Conservation (phyloP, 768 basidiomycete species). For the Suillus variegatus region DNA sequence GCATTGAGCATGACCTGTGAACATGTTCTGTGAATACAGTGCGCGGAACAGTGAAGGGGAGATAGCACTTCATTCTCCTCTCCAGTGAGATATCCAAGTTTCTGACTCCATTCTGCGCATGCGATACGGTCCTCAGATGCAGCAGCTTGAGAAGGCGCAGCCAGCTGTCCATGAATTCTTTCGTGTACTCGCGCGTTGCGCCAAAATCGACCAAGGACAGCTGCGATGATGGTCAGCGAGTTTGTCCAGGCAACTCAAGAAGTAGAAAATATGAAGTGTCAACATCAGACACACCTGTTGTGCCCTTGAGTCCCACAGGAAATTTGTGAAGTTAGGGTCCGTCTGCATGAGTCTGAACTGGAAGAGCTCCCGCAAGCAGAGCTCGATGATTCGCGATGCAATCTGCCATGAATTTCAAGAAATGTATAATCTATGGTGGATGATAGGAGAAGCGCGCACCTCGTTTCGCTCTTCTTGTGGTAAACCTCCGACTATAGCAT, state of each 20-base stretch:
- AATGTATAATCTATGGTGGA: neutral
- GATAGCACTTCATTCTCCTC: slow-evolving; percentile 73
- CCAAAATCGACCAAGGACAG: slow-evolving; percentile 91
- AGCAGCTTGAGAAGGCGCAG: slow-evolving; percentile 79
- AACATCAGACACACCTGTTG: slow-evolving; percentile 50
- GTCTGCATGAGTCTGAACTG: slow-evolving; percentile 95
- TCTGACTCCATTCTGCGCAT: slow-evolving; percentile 74
- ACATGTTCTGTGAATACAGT: neutral
- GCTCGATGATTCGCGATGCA: slow-evolving; percentile 73
- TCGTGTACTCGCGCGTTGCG: slow-evolving; percentile 84
- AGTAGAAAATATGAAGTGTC: neutral
- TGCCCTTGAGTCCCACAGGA: slow-evolving; percentile 77
- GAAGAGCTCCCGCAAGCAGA: slow-evolving; percentile 91
- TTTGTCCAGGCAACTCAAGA: slow-evolving; percentile 1
- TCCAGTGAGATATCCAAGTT: slow-evolving; percentile 89
- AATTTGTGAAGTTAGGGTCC: slow-evolving; percentile 98
- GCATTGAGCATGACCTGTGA: slow-evolving; percentile 77
- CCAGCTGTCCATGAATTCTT: slow-evolving; percentile 89
- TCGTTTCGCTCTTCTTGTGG: slow-evolving; percentile 69
- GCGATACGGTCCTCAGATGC: slow-evolving; percentile 62
- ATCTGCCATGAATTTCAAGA: slow-evolving; percentile 53
- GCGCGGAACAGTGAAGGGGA: neutral
- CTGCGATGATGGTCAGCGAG: slow-evolving; percentile 42
- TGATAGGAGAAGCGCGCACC: slow-evolving; percentile 40
- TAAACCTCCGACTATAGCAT: slow-evolving; percentile 52